Evolutionary conservation across 75 land plant species (phyloP).

Genomic region (Gnetum montanum): DNA sequence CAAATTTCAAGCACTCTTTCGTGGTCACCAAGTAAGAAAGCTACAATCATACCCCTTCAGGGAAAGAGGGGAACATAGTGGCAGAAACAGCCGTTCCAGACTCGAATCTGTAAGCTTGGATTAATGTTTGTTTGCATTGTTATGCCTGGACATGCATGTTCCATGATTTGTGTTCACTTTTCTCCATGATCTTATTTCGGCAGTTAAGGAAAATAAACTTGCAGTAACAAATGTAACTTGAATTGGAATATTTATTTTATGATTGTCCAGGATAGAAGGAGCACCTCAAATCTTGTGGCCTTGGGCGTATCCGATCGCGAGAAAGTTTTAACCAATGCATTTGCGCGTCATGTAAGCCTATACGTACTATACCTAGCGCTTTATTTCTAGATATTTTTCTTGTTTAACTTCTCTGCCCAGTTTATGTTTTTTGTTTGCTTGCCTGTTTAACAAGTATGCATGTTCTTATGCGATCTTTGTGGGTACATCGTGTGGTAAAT

Average conservation of each 20-base stretch:
- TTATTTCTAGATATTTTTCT: too few species aligned
- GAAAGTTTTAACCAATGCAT: constrained; percentile 19
- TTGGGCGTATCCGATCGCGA: constrained; percentile 1
- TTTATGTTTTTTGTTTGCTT: neutral
- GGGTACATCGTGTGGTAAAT: too few species aligned
- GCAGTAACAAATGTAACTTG: neutral
- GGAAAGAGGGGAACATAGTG: constrained; percentile 7
- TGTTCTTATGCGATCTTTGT: neutral
- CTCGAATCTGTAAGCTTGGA: too few species aligned
- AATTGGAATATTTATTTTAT: neutral
- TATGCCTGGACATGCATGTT: too few species aligned
- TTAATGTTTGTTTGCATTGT: too few species aligned
- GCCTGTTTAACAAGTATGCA: neutral
- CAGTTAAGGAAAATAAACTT: neutral
- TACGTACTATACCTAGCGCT: too few species aligned
- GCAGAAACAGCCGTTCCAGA: neutral
- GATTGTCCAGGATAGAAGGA: constrained; percentile 4
- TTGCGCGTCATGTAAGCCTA: constrained; percentile 20
- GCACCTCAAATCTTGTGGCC: constrained; percentile 1
- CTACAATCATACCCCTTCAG: constrained; percentile 37
- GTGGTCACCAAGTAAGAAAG: constrained; percentile 56
- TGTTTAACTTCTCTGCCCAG: too few species aligned
- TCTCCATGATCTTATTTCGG: too few species aligned
- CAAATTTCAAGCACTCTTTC: constrained; percentile 71
- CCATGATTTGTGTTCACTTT: too few species aligned